Evolutionary conservation across 805 yeast genomes (phyloP).

Genomic region (Metschnikowia noctiluminum): DNA sequence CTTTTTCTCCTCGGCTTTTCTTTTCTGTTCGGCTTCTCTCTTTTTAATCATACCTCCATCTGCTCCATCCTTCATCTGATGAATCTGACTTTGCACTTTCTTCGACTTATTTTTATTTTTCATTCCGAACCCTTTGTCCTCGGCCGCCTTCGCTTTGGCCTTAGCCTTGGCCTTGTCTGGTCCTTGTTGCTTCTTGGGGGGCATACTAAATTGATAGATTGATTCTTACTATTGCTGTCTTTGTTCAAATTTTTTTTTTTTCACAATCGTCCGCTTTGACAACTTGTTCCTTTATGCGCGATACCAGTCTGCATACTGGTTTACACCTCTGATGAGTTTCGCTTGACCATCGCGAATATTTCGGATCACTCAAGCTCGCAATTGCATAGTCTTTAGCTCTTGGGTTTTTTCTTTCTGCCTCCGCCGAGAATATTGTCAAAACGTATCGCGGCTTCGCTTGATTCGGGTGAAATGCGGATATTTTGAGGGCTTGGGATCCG

Average conservation of each 20-base stretch:
- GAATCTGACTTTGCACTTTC: constrained; percentile 68
- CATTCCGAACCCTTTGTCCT: constrained; percentile 89
- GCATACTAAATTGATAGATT: constrained; percentile 43
- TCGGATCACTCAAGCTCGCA: neutral
- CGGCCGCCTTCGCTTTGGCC: constrained; percentile 61
- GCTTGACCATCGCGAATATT: neutral
- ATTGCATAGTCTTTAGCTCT: neutral
- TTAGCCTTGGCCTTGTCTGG: constrained; percentile 63
- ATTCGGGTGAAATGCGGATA: constrained; percentile 8
- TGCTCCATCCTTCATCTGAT: constrained; percentile 39
- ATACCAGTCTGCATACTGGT: constrained; percentile 8
- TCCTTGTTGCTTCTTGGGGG: constrained; percentile 67
- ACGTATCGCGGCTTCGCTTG: constrained; percentile 12
- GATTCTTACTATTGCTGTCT: constrained; percentile 3
- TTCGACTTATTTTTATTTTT: constrained; percentile 93
- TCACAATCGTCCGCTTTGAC: constrained; percentile 10
- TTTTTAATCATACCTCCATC: constrained; percentile 56
- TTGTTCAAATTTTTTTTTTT: constrained; percentile 5
- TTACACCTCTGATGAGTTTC: neutral
- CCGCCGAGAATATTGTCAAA: constrained; percentile 16
- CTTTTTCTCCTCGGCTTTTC: constrained; percentile 74
- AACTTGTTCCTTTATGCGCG: constrained; percentile 7
- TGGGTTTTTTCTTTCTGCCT: constrained; percentile 13
- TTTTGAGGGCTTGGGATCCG: constrained; percentile 14
- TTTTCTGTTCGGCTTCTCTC: constrained; percentile 70